Evolutionary conservation across 208 protist genomes (phyloP).

Genomic region (Leishmania major): DNA sequence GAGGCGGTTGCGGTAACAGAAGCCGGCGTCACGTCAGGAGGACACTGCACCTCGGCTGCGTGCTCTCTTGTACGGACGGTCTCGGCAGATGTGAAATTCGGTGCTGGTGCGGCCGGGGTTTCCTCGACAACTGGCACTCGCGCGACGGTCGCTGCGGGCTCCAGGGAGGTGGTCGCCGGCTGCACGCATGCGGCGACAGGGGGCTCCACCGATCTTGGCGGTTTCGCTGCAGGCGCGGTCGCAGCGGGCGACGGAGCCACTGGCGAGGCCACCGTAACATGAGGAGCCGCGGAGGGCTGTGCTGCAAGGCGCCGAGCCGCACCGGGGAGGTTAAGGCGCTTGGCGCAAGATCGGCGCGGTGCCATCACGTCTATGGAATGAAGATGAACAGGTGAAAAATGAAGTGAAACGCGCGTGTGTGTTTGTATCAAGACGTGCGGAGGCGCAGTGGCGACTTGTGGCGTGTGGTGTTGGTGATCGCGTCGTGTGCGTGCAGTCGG

Average conservation of each 20-base stretch:
- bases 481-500: neutral
- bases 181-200: neutral
- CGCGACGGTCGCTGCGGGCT: neutral
- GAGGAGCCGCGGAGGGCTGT: neutral
- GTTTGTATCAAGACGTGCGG: neutral
- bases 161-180: neutral
- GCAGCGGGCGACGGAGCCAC: conserved; percentile 1
- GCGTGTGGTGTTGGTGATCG: neutral
- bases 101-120: neutral
- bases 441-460: neutral
- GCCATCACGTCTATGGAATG: conserved; percentile 11
- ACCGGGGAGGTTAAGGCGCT: conserved; percentile 23
- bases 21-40: neutral
- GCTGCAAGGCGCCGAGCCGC: conserved; percentile 13
- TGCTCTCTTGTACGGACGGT: neutral
- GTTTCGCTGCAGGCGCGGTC: conserved; percentile 2
- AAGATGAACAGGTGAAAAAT: neutral
- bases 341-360: conserved; percentile 13
- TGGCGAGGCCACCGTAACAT: neutral
- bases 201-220: conserved; percentile 16
- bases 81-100: neutral
- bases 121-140: neutral
- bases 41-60: neutral
- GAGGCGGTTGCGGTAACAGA: neutral
- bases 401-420: neutral